Base-by-base conservation (phyloP, 306 rosid species). In the Medicago truncatula region DNA sequence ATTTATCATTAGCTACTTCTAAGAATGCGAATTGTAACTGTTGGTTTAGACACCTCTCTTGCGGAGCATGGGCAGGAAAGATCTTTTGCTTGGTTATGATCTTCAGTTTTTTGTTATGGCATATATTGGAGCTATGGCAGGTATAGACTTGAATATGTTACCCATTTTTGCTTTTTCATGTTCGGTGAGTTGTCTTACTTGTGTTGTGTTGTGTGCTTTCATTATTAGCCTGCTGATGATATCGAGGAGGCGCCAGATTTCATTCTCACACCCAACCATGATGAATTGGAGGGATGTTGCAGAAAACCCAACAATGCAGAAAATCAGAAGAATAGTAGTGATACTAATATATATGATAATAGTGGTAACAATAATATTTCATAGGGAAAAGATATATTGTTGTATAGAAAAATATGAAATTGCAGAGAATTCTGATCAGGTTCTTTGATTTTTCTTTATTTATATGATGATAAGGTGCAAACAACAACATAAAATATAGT, bases 41-140 rank as follows among this genome's bases (percentile, higher is more conserved):
- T 67, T 84, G 50, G 71, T 62, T 86, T 77, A 94, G 98, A 70
- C 86, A 88, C 81, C 98, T 90, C 74, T 84, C 84, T 1, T 90
- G 96, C 75, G 98, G 98, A 80, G 71, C 95, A 36, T 94, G 96
- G 93, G 98, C 93, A 7, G 97, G 97, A 62, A 91, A 94, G 83
- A 87, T 91, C 57, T 91, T 91, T 83, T 88, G 92, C 88, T 78
- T 94, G 85, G 96, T 87, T 77, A 89, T 94, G 98, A 81, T 91
- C 68, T 74, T 87, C 56, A 92, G 88, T 71, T 93, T 85, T 80
- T 59, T 89, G 79, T 34, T 93, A 25, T 91, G 93, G 97, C 87
- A 81, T 80, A 78, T 91, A 52, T 69, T 91, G 87, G 88, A 93
- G 73, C 60, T 87, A 17, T 93, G 87, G 91, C 85, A 89, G 90